Evolutionary conservation across 1,284 basidiomycete species (phyloP).

Genomic region (Tilletia indica): DNA sequence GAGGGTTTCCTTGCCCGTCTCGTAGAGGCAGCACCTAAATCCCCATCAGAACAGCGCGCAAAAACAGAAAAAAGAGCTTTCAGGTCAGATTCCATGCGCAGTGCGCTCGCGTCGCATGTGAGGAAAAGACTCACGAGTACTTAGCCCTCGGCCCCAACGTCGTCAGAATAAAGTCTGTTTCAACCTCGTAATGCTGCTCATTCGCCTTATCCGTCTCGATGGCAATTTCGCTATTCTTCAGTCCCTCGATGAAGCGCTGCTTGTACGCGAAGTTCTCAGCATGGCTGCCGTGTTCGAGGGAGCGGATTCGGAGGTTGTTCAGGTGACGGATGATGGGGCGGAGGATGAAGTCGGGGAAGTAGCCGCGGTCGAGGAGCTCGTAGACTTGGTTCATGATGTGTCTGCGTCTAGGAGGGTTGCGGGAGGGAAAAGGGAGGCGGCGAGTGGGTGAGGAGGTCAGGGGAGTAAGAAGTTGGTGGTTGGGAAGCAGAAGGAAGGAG

Average conservation of each 20-base stretch:
- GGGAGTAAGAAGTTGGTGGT: too few relatives aligned
- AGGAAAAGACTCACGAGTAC: constrained; percentile 24
- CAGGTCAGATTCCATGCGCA: too few relatives aligned
- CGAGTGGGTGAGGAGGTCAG: too few relatives aligned
- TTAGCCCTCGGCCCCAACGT: constrained; percentile 43
- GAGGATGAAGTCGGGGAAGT: constrained; percentile 62
- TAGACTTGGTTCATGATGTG: constrained; percentile 29
- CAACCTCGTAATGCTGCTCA: constrained; percentile 74
- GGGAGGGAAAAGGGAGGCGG: too few relatives aligned
- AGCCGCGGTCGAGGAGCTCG: constrained; percentile 35
- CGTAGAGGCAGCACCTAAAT: constrained; percentile 66
- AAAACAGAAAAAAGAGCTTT: too few relatives aligned
- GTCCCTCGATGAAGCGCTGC: constrained; percentile 56
- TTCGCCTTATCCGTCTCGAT: constrained; percentile 72
- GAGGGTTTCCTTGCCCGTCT: constrained; percentile 67
- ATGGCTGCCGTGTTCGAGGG: constrained; percentile 57
- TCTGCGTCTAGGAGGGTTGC: too few relatives aligned
- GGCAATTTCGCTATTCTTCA: constrained; percentile 64
- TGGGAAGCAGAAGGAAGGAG: too few relatives aligned
- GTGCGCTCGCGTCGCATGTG: too few relatives aligned
- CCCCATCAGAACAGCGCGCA: too few relatives aligned
- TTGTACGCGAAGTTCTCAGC: background rate
- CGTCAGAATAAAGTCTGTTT: constrained; percentile 48
- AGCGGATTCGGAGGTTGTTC: constrained; percentile 65
- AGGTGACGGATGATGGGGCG: constrained; percentile 66